These are phyloP conservation scores for Coffea eugenioides DNA, from an alignment of 257 asterid genomes.

Conservation along the genomic window DNA sequence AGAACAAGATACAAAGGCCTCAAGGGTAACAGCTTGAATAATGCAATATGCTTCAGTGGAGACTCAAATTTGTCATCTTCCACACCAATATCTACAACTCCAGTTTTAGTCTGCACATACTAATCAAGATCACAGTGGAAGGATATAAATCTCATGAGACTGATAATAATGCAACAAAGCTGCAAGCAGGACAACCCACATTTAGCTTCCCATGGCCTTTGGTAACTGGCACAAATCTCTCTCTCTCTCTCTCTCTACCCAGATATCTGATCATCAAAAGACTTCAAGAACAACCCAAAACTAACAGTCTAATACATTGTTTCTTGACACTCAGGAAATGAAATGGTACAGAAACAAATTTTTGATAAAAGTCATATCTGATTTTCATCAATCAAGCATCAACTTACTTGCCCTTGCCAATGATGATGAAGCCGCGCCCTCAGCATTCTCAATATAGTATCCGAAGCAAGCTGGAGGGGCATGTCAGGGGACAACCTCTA, in stretches of 20 bases:
- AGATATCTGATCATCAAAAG: not conserved
- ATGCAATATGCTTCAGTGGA: not conserved
- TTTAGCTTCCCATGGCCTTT: not conserved
- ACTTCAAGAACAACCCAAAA: not conserved
- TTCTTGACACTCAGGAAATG: not conserved
- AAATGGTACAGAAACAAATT: not conserved
- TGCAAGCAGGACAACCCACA: not conserved
- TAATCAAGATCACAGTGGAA: not conserved
- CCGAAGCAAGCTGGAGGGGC: constrained; percentile 92
- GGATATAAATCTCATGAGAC: not conserved
- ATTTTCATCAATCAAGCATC: constrained; percentile 1
- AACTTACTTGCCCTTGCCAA: constrained; percentile 78
- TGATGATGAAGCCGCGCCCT: constrained; percentile 92
- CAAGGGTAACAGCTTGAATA: not conserved
- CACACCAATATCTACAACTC: not conserved
- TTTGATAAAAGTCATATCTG: not conserved
- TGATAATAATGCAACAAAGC: not conserved
- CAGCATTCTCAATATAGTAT: constrained; percentile 73
- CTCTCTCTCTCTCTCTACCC: not conserved
- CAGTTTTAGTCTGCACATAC: too few species aligned
- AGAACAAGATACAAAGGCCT: not conserved
- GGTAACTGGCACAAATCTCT: too few species aligned
- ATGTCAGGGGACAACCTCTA: constrained; percentile 84
- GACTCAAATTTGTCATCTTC: not conserved
- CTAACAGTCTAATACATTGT: too few species aligned